Base-by-base conservation (phyloP, 1,284 basidiomycete species). In the Earliella scabrosa region DNA sequence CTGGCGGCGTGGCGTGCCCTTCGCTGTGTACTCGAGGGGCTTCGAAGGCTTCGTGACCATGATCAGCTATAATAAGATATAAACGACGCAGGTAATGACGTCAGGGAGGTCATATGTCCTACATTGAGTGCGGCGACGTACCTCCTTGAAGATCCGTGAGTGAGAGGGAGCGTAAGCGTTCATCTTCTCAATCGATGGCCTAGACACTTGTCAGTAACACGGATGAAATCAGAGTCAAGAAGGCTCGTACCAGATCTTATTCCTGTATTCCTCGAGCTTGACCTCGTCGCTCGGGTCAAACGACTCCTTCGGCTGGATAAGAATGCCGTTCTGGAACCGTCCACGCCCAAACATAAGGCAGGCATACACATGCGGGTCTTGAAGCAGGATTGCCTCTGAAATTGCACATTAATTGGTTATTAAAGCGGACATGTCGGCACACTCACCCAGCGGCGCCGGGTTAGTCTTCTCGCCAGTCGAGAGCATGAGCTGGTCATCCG, bases 401-500 rank as follows among this genome's bases (percentile, higher is more conserved):
- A 24, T 7, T 9, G 2, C 20, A 40, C 14, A 38, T 18, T 18
- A 18, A 8, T 2, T 8, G 14, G n/a, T n/a, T 38, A 34, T 27
- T 3, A 6, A 43, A n/a, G n/a, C n/a, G n/a, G n/a, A n/a, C n/a
- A n/a, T 29, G 32, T 14, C 26, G 24, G 18, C 13, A 2, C 2
- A 18, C 60, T 35, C 47, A 71, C 71, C 72, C 11, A 71, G 57
- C n/a, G 69, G 69, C 21, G 62, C 69, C 14, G 71, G 70, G 45
- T 72, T 71, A 3, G 68, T 71, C 68, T 82, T 82, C 62, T 83
- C 81, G 9, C 81, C 81, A 4, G 76, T 81, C 14, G 69, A 74
- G 45, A 79, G 75, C 61, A 82, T 79, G 36, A 83, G 78, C 60
- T 82, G 80, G 60, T 83, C 81, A 55, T 83, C 81, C 6, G 68